Evolutionary conservation across 257 asterid genomes (phyloP).

Genomic region (Scutellaria barbata): DNA sequence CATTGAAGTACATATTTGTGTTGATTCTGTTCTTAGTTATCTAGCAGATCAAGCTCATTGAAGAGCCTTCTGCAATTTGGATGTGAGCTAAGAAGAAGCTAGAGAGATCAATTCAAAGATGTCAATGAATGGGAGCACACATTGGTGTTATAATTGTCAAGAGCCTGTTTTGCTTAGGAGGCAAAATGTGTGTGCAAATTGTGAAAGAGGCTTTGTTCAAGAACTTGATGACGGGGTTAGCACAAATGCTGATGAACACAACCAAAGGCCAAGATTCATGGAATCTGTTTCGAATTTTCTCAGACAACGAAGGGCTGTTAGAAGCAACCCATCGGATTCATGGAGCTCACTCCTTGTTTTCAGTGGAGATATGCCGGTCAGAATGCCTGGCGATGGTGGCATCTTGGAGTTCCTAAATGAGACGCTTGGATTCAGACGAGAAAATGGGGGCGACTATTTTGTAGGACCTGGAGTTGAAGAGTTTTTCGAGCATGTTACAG

Average conservation of each 20-base stretch:
- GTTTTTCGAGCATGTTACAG: constrained; percentile 63
- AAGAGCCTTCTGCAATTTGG: constrained; percentile 7
- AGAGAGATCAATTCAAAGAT: constrained; percentile 41
- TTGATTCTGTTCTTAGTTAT: constrained; percentile 17
- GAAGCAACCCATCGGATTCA: constrained; percentile 46
- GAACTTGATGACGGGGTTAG: constrained; percentile 67
- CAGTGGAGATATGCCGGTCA: constrained; percentile 82
- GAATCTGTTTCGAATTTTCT: constrained; percentile 73
- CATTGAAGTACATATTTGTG: constrained; percentile 17
- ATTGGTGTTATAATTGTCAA: constrained; percentile 87
- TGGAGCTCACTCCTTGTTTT: constrained; percentile 83
- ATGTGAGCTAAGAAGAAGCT: constrained; percentile 25
- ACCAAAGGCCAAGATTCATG: constrained; percentile 76
- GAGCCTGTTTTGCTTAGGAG: constrained; percentile 65
- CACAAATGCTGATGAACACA: constrained; percentile 45
- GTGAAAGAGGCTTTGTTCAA: constrained; percentile 80
- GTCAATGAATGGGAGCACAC: constrained; percentile 65
- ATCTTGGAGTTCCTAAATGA: constrained; percentile 75
- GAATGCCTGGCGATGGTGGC: constrained; percentile 75
- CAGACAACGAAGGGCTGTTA: constrained; percentile 59
- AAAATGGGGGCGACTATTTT: constrained; percentile 80
- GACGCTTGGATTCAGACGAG: constrained; percentile 78
- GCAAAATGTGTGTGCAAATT: constrained; percentile 58
- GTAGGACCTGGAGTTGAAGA: constrained; percentile 94
- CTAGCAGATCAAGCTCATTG: background rate